Evolutionary conservation across 2,329 filamentous ascomycete genomes (phyloP), one percentile per base, ranked within the genome.

Genomic region (Trichoderma sp.): DNA sequence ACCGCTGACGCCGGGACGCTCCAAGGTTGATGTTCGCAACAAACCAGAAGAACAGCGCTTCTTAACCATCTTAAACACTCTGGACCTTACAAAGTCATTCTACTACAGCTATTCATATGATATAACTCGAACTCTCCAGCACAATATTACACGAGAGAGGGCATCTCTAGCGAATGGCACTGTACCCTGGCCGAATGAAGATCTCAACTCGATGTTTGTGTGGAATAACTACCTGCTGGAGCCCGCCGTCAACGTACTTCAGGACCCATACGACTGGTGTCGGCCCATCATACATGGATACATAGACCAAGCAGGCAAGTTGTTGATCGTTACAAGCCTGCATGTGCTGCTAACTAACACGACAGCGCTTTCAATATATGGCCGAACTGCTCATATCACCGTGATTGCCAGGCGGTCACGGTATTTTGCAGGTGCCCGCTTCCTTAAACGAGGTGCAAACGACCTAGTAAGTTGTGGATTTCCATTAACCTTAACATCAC

Each of bases 61-160:
- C 81, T 88, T 98, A 41, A 90, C 91, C 31, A 98, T 98, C 71
- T 88, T 99, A 62, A 95, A 94, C 82, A 97, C 97, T 79, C 88
- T 99, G 38, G 97, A 99, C 83, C 86, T 99, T 76, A 95, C 93
- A 0, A 90, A 93, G 75, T 97, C 94, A 0, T 99, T 99, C 83
- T 99, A 99, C 84, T 99, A 98, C 86, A 98, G 96, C 85, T 98
- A 98, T 83, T 97, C 96, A 0, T 99, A 99, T 85, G 95, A 99
- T 82, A 93, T 98, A 79, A 99, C 97, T 0, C 91, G 92, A 72
- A 97, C 95, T 1, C 86, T 99, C 64, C 97, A 99, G 83, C 92
- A 96, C 81, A 99, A 99, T 80, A 95, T 99, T 76, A 92, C 92
- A 24, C 89, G 91, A 38, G 95, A 98, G 83, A 90, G 97, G 53